Base-by-base conservation (phyloP, 345 rosid species). In the Gossypium rotundifolium region DNA sequence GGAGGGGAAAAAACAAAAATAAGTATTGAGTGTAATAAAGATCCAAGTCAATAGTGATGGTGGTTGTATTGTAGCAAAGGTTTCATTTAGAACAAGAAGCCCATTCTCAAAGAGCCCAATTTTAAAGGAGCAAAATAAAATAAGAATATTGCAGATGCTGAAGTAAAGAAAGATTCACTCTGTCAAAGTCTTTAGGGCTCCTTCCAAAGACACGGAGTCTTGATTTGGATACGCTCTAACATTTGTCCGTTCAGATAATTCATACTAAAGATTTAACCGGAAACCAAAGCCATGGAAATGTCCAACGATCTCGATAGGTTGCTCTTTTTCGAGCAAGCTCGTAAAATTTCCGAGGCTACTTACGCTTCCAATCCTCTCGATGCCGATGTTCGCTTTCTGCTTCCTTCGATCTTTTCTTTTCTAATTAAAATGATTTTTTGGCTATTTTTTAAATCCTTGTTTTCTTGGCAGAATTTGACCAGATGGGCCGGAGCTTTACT, bases 401-500 rank as follows among this genome's bases (percentile, higher is more conserved):
- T 49, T 20, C 7, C 11, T 22, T 65, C 0, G 14, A 66, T 45
- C 71, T 9, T 58, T 72, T 58, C 53, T 74, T 42, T 65, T 78
- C 16, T 42, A 44, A 61, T 42, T 25, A 16, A 27, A 60, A 17
- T 25, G n/a, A 17, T 17, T 25, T 46, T 48, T 73, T 10, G 17
- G 13, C 27, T 38, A 18, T 52, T 63, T 51, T 78, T 9, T 59
- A 18, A 27, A 13, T 12, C 16, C 40, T 33, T 33, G 40, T 18
- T 74, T 42, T 16, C 12, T 48, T 49, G 51, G 58, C 79, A 94
- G 98, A 94, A 94, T 76, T 76, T 94, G 74, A 88, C 90, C 23
- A 87, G 87, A 77, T 94, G 98, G 98, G 97, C 88, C 62, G 95
- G 97, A 51, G 83, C 91, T 75, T 70, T 94, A 76, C 66, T 94